Evolutionary conservation across 1,139 yeast genomes (phyloP).

Genomic region (Blastobotrys malaysiensis): DNA sequence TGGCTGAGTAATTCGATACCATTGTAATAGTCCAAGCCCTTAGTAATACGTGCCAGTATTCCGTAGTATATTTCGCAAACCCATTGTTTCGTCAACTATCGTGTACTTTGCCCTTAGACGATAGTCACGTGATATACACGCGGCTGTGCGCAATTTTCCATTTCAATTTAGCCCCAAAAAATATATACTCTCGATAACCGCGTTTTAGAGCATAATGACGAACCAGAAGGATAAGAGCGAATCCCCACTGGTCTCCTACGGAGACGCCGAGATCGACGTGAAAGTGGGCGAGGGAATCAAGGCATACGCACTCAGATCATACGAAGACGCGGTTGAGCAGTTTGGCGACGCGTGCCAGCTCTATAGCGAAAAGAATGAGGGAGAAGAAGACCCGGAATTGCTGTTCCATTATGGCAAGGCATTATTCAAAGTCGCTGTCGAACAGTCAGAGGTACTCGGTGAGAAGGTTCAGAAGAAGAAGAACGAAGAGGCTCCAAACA

Average conservation of each 20-base stretch:
- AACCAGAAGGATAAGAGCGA: background rate
- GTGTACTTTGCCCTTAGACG: no score
- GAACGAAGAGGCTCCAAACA: slow-evolving; percentile 37
- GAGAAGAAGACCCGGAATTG: slow-evolving; percentile 65
- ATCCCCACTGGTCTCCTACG: slow-evolving; percentile 1
- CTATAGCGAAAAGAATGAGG: slow-evolving; percentile 45
- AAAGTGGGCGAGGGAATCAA: slow-evolving; percentile 56
- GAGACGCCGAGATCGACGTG: slow-evolving; percentile 36
- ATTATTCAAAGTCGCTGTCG: slow-evolving; percentile 70
- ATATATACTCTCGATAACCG: background rate
- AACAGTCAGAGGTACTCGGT: slow-evolving; percentile 77
- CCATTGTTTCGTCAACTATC: no score
- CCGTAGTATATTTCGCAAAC: no score
- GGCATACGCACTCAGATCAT: slow-evolving; percentile 57
- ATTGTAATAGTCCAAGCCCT: no score
- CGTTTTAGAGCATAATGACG: background rate
- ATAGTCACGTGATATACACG: background rate
- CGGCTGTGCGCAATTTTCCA: background rate
- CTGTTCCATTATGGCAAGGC: slow-evolving; percentile 76
- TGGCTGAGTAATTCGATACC: no score
- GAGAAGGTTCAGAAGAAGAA: slow-evolving; percentile 34
- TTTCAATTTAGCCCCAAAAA: background rate
- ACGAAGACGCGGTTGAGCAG: slow-evolving; percentile 61
- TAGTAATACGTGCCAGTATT: no score
- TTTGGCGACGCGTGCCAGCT: slow-evolving; percentile 72